phyloP scores from a whole-genome alignment of 2,329 filamentous ascomycete genomes.

The Apiospora arundinis region DNA sequence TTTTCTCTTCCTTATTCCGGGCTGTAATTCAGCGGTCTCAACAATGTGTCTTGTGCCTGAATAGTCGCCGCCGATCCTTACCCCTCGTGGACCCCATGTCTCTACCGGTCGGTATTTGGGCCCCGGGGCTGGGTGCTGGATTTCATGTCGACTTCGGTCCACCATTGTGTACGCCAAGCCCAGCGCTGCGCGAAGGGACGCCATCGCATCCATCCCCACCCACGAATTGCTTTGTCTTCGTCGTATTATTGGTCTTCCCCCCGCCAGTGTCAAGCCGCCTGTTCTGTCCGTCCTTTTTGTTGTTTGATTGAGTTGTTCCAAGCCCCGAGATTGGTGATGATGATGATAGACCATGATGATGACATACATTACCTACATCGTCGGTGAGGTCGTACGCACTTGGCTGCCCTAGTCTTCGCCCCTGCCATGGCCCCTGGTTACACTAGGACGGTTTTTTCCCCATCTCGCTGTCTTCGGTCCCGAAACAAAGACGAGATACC shows the following conservation, averaged over 20 bases:
- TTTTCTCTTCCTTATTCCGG: not conserved
- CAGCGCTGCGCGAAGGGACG: not conserved
- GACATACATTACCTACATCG: not conserved
- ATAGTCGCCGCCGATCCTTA: slow-evolving; percentile 1
- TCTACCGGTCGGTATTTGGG: slow-evolving; percentile 10
- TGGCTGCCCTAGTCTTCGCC: not conserved
- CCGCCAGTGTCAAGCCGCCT: slow-evolving; percentile 4
- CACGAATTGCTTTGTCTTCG: slow-evolving; percentile 4
- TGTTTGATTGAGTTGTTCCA: slow-evolving; percentile 9
- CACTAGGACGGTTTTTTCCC: not conserved
- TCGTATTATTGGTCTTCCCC: not conserved
- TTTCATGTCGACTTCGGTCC: slow-evolving; percentile 15
- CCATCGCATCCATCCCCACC: slow-evolving; percentile 3
- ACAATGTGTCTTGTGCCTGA: slow-evolving; percentile 15
- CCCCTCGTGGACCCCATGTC: not conserved
- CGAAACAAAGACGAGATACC: slow-evolving; percentile 5
- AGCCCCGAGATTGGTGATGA: slow-evolving; percentile 12
- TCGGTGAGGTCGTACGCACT: not conserved
- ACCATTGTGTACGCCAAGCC: not conserved
- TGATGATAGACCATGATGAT: slow-evolving; percentile 1
- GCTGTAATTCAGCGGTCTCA: not conserved
- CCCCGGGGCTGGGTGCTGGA: not conserved
- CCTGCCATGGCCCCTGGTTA: not conserved
- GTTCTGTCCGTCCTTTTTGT: not conserved
- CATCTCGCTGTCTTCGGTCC: not conserved